These are phyloP conservation scores for Claviceps africana DNA, from an alignment of 2,329 filamentous ascomycete genomes.

Conservation along the genomic window DNA sequence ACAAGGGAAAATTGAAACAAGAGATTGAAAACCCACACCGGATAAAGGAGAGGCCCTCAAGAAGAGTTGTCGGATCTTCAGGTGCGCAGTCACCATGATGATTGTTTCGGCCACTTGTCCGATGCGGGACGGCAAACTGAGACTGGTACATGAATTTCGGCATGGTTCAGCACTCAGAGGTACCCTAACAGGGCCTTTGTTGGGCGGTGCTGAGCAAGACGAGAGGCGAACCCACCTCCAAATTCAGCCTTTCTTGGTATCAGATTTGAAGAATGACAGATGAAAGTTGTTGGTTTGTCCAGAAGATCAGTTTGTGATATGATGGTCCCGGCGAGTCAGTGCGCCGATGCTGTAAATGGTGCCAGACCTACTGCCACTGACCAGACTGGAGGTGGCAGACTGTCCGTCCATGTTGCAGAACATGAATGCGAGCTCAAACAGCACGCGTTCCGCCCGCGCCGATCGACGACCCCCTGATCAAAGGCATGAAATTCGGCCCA, in stretches of 20 bases:
- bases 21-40: too few species aligned
- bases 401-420: too few species aligned
- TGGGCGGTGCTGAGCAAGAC: too few species aligned
- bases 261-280: not conserved
- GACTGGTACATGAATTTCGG: not conserved
- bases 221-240: too few species aligned
- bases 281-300: not conserved
- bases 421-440: not conserved
- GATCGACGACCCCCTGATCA: not conserved
- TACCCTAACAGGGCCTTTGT: too few species aligned
- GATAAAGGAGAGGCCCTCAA: not conserved
- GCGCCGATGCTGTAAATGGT: not conserved
- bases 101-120: not conserved
- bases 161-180: not conserved
- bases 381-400: too few species aligned
- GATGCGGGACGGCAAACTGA: not conserved
- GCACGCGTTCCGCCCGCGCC: not conserved
- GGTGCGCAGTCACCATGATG: not conserved
- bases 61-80: not conserved
- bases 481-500: not conserved
- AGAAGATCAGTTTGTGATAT: conserved; percentile 1
- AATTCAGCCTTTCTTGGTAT: not conserved
- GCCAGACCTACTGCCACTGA: too few species aligned
- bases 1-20: not conserved
- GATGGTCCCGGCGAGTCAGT: conserved; percentile 1